Percentiles rank a stretch among this genome's conserved stretches.
phyloP scores from a whole-genome alignment of 2,329 filamentous ascomycete species.

The Cytospora paraplurivora region DNA sequence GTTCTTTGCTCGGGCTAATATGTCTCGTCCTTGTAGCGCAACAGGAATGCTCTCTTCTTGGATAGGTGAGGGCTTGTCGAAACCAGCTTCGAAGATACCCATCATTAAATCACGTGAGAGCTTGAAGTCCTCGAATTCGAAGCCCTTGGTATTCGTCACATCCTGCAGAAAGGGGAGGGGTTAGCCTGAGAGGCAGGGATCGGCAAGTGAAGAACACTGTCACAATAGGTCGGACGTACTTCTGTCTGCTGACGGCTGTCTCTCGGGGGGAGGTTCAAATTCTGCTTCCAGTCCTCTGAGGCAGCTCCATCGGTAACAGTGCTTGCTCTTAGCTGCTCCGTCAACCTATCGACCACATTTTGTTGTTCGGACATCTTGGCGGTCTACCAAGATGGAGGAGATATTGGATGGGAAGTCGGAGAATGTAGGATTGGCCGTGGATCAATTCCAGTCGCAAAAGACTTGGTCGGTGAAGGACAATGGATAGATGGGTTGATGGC shows the following conservation, averaged over 20 bases:
- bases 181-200: constrained; percentile 9
- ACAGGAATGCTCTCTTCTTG: constrained; percentile 99
- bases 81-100: constrained; percentile 99
- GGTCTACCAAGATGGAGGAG: constrained; percentile 15
- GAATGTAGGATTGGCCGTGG: not conserved
- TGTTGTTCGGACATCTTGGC: constrained; percentile 24
- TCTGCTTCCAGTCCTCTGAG: constrained; percentile 68
- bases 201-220: not conserved
- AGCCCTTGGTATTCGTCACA: constrained; percentile 95
- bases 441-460: constrained; percentile 3
- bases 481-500: not conserved
- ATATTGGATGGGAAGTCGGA: constrained; percentile 2
- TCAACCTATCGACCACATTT: constrained; percentile 27
- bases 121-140: constrained; percentile 97
- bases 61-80: constrained; percentile 97
- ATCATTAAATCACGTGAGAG: constrained; percentile 95
- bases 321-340: constrained; percentile 27
- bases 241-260: constrained; percentile 82
- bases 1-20: constrained; percentile 96
- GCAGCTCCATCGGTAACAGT: constrained; percentile 19
- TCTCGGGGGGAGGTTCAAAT: constrained; percentile 70
- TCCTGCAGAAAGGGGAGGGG: constrained; percentile 64
- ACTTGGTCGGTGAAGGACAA: constrained; percentile 12
- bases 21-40: constrained; percentile 90
- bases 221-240: constrained; percentile 46